These are phyloP conservation scores for Microsporum ferrugineum DNA, from an alignment of 2,329 filamentous ascomycete genomes.

Conservation along the genomic window DNA sequence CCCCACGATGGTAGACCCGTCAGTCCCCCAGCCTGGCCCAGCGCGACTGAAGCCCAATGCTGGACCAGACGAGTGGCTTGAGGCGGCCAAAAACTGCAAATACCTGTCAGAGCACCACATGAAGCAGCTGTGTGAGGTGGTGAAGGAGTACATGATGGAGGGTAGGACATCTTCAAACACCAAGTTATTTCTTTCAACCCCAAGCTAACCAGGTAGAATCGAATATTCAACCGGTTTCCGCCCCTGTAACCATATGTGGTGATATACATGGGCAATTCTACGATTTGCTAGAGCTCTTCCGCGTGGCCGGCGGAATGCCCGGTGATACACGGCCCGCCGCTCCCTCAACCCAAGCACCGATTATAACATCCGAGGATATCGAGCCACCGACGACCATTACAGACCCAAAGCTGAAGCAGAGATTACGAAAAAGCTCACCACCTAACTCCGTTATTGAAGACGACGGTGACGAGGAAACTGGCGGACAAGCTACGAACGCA, in stretches of 20 bases:
- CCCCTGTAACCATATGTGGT: constrained; percentile 94
- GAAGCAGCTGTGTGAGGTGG: constrained; percentile 98
- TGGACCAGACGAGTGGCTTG: constrained; percentile 89
- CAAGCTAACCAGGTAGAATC: constrained; percentile 53
- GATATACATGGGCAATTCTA: constrained; percentile 99
- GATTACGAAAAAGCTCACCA: constrained; percentile 1
- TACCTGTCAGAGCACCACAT: constrained; percentile 92
- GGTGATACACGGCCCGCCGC: constrained; percentile 90
- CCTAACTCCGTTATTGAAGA: constrained; percentile 2
- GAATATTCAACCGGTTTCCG: constrained; percentile 95
- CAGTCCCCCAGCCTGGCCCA: constrained; percentile 79
- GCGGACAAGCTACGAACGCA: background rate
- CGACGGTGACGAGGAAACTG: background rate
- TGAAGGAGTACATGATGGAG: constrained; percentile 98
- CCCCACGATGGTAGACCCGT: constrained; percentile 34
- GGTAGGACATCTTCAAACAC: constrained; percentile 41
- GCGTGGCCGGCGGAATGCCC: constrained; percentile 94
- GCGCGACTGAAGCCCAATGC: constrained; percentile 73
- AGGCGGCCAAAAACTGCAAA: constrained; percentile 92
- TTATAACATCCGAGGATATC: constrained; percentile 13
- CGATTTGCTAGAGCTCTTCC: constrained; percentile 98
- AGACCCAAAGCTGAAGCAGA: constrained; percentile 10
- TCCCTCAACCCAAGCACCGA: constrained; percentile 12
- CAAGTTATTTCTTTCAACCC: background rate
- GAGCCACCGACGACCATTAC: constrained; percentile 11